phyloP scores from a whole-genome alignment of 306 rosid species.

The Pachyrhizus erosus region DNA sequence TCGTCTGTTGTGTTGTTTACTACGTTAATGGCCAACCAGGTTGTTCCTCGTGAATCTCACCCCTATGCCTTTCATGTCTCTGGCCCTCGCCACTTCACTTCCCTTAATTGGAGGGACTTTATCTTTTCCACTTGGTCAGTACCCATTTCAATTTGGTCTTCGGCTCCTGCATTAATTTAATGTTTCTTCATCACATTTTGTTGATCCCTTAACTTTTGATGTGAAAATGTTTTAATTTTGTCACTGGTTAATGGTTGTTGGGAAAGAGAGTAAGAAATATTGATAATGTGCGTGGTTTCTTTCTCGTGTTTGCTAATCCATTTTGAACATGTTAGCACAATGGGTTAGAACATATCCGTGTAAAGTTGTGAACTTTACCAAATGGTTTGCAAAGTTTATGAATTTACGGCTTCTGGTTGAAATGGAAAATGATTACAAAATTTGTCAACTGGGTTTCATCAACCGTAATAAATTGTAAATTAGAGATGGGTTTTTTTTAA shows the following conservation, averaged over 20 bases:
- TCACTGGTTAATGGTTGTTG: background rate
- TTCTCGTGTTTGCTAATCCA: background rate
- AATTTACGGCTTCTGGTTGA: conserved; percentile 21
- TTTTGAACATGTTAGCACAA: conserved; percentile 19
- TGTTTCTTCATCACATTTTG: background rate
- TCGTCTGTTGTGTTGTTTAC: background rate
- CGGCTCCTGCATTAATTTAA: background rate
- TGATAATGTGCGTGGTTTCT: background rate
- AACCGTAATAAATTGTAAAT: background rate
- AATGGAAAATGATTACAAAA: background rate
- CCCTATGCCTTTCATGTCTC: conserved; percentile 92
- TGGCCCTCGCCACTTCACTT: conserved; percentile 79
- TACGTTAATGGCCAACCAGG: conserved; percentile 52
- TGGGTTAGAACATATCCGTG: conserved; percentile 17
- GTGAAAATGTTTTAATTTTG: background rate
- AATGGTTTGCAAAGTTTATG: background rate
- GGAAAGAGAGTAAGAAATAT: background rate
- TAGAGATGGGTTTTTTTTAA: too few relatives aligned
- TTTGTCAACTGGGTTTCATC: background rate
- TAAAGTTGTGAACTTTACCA: conserved; percentile 39
- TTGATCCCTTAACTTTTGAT: background rate
- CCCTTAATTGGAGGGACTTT: conserved; percentile 90
- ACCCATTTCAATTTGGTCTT: conserved; percentile 34
- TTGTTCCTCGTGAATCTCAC: conserved; percentile 53
- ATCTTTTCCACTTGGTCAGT: conserved; percentile 83